These are phyloP conservation scores for Cystobasidium ongulense DNA, from an alignment of 768 basidiomycete genomes.

Conservation along the genomic window DNA sequence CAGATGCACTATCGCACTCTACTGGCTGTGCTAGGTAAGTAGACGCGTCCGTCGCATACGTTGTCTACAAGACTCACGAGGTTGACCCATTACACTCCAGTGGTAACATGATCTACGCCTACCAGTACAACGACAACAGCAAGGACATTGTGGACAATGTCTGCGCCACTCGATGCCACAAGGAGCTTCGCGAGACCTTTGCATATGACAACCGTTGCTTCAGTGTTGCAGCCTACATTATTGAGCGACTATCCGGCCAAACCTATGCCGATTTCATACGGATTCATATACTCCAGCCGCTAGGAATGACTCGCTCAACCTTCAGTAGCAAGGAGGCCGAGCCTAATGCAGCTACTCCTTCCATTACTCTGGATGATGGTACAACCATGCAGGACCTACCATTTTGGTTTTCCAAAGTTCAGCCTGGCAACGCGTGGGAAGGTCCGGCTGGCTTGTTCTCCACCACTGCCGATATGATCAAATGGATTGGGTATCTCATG, in stretches of 20 bases:
- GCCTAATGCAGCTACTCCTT: not conserved
- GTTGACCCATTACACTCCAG: not conserved
- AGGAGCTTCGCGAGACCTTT: not conserved
- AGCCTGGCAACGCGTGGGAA: not conserved
- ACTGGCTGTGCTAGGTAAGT: constrained; percentile 42
- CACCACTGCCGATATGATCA: not conserved
- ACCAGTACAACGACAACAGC: not conserved
- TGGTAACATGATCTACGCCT: not conserved
- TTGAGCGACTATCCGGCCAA: constrained; percentile 45
- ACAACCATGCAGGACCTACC: not conserved
- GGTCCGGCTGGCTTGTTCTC: not conserved
- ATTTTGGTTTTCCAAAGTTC: not conserved
- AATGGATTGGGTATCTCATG: not conserved
- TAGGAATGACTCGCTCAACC: constrained; percentile 45
- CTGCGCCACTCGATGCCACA: not conserved
- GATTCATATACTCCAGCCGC: constrained; percentile 48
- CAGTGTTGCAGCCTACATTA: constrained; percentile 45
- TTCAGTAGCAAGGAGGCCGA: not conserved
- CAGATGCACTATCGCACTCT: constrained; percentile 48
- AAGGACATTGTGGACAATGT: not conserved
- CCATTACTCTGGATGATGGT: not conserved
- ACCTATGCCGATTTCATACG: constrained; percentile 48
- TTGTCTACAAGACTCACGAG: not conserved
- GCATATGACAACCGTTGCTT: not conserved
- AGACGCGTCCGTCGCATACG: not conserved